Conservation (phyloP, 2,329 filamentous ascomycete species). For the Colletotrichum trifolii region DNA sequence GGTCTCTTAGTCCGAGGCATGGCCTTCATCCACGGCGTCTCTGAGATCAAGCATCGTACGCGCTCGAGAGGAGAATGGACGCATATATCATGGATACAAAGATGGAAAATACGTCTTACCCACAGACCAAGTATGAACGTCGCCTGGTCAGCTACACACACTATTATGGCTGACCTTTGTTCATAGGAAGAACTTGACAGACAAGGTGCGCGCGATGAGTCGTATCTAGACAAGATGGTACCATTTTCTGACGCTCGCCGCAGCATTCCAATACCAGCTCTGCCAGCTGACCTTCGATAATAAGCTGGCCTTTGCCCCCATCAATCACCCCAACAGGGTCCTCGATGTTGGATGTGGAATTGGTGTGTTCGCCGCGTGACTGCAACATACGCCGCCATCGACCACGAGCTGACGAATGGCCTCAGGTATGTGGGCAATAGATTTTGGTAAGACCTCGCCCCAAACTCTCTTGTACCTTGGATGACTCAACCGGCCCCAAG, state of each 20-base stretch:
- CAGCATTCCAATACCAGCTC: slow-evolving; percentile 49
- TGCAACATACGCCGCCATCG: background rate
- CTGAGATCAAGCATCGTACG: slow-evolving; percentile 44
- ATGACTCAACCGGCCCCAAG: slow-evolving; percentile 39
- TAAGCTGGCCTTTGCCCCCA: slow-evolving; percentile 56
- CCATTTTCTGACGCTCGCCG: background rate
- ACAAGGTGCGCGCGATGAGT: slow-evolving; percentile 38
- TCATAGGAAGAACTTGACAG: slow-evolving; percentile 49
- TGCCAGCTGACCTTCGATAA: slow-evolving; percentile 57
- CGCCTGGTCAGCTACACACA: background rate
- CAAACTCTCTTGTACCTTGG: background rate
- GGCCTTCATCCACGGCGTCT: slow-evolving; percentile 47
- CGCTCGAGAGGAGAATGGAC: slow-evolving; percentile 49
- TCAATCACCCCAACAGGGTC: slow-evolving; percentile 52
- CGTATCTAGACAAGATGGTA: background rate
- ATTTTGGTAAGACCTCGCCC: slow-evolving; percentile 50
- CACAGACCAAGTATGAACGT: slow-evolving; percentile 48
- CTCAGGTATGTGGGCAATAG: slow-evolving; percentile 62
- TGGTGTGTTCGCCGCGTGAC: slow-evolving; percentile 42
- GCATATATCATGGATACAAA: slow-evolving; percentile 52
- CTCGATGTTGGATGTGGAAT: slow-evolving; percentile 65
- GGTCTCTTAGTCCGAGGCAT: slow-evolving; percentile 38
- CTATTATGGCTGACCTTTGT: slow-evolving; percentile 27
- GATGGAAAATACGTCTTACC: slow-evolving; percentile 52
- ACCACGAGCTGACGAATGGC: background rate